These are phyloP conservation scores for Xerocomus nothofagi DNA, from an alignment of 1,284 basidiomycete genomes.

Conservation along the genomic window DNA sequence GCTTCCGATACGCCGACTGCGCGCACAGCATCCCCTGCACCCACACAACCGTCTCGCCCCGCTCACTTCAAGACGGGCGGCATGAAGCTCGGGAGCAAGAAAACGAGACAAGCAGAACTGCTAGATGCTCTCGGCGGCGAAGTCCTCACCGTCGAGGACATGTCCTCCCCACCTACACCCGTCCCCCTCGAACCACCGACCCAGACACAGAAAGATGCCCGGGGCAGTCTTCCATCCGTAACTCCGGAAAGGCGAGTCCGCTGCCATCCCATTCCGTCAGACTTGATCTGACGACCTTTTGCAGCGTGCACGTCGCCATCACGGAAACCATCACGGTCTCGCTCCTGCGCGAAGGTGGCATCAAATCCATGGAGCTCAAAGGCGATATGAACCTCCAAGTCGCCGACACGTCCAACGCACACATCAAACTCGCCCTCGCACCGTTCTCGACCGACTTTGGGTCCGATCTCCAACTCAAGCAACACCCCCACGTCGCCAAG, in stretches of 20 bases:
- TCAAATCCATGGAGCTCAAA: slow-evolving; percentile 87
- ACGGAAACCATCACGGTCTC: slow-evolving; percentile 83
- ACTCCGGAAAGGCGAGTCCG: slow-evolving; percentile 68
- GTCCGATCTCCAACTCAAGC: slow-evolving; percentile 86
- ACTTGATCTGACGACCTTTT: not conserved
- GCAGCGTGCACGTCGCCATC: slow-evolving; percentile 84
- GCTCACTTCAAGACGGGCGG: slow-evolving; percentile 93
- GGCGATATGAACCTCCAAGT: slow-evolving; percentile 94
- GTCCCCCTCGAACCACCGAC: slow-evolving; percentile 47
- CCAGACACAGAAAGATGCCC: slow-evolving; percentile 42
- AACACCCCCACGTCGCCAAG: slow-evolving; percentile 94
- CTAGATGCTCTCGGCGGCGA: slow-evolving; percentile 87
- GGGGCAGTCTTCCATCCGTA: slow-evolving; percentile 75
- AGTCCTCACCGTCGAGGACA: slow-evolving; percentile 58
- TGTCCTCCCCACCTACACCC: slow-evolving; percentile 58
- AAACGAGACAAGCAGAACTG: slow-evolving; percentile 83
- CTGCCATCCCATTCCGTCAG: not conserved
- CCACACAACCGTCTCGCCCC: slow-evolving; percentile 48
- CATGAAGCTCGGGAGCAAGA: slow-evolving; percentile 98
- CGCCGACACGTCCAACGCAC: slow-evolving; percentile 75
- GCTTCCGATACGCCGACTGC: slow-evolving; percentile 48
- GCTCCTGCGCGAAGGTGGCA: slow-evolving; percentile 87
- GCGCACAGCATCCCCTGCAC: slow-evolving; percentile 52
- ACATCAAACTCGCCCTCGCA: slow-evolving; percentile 72
- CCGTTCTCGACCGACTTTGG: slow-evolving; percentile 65